These are phyloP conservation scores for Lactifluus subvellereus DNA, from an alignment of 768 basidiomycete species.

Conservation along the genomic window DNA sequence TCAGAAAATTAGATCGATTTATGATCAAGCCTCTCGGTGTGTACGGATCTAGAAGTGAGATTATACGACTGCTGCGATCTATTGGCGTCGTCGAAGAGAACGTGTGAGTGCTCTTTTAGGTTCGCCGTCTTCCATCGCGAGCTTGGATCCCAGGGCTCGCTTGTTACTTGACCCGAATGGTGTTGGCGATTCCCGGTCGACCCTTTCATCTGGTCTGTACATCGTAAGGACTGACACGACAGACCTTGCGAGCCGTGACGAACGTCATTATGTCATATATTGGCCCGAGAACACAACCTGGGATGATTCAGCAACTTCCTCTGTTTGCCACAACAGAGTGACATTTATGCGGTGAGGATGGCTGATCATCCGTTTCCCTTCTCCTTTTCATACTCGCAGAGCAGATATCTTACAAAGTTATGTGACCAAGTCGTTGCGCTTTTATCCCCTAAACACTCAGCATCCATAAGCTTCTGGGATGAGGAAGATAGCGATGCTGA, in stretches of 20 bases:
- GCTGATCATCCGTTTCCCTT: neutral
- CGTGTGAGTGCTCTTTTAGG: slow-evolving; percentile 33
- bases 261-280: slow-evolving; percentile 44
- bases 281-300: slow-evolving; percentile 61
- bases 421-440: slow-evolving; percentile 50
- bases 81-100: slow-evolving; percentile 35
- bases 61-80: slow-evolving; percentile 41
- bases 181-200: slow-evolving; percentile 21
- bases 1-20: slow-evolving; percentile 43
- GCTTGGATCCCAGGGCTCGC: slow-evolving; percentile 19
- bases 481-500: slow-evolving; percentile 28
- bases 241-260: slow-evolving; percentile 14
- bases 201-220: slow-evolving; percentile 49
- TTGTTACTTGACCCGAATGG: slow-evolving; percentile 20
- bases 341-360: slow-evolving; percentile 53
- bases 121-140: neutral
- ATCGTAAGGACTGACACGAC: slow-evolving; percentile 28
- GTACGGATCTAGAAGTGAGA: slow-evolving; percentile 49
- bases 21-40: slow-evolving; percentile 48
- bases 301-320: slow-evolving; percentile 42
- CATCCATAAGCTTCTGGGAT: slow-evolving; percentile 39
- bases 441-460: slow-evolving; percentile 43
- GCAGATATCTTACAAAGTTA: slow-evolving; percentile 26
- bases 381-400: neutral
- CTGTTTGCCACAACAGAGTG: slow-evolving; percentile 46